phyloP scores from a whole-genome alignment of 192 early-diverging fungal species.

The Backusella westeae region DNA sequence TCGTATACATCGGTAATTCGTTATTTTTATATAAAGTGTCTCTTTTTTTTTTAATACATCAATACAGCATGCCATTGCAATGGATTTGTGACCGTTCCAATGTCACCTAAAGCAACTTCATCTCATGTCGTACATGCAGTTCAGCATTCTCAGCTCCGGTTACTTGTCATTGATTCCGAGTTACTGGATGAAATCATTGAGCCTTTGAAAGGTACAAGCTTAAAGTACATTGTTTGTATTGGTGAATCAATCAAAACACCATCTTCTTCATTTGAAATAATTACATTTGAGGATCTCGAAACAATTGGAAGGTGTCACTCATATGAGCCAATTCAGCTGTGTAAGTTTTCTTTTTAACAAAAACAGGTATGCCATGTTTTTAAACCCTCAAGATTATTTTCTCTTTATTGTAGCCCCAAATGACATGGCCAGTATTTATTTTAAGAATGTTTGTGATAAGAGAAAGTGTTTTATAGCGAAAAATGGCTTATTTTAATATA shows the following conservation, averaged over 20 bases:
- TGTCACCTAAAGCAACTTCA: constrained; percentile 12
- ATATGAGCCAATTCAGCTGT: constrained; percentile 15
- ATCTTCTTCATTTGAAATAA: constrained; percentile 13
- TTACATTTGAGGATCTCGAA: constrained; percentile 21
- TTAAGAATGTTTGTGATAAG: constrained; percentile 3
- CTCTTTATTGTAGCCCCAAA: constrained; percentile 13
- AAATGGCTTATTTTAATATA: neutral
- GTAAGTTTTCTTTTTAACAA: neutral
- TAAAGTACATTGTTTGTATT: constrained; percentile 25
- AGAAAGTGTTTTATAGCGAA: neutral
- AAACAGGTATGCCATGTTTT: neutral
- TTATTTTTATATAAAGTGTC: neutral
- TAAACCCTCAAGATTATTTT: neutral
- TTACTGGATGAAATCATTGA: neutral
- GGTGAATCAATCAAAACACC: constrained; percentile 1
- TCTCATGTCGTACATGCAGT: constrained; percentile 19
- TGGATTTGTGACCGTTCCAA: constrained; percentile 26
- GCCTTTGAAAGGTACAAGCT: constrained; percentile 9
- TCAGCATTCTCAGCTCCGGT: neutral
- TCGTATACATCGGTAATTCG: constrained; percentile 4
- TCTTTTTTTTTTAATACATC: neutral
- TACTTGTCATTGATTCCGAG: constrained; percentile 2
- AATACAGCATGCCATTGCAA: constrained; percentile 12
- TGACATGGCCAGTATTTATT: constrained; percentile 30
- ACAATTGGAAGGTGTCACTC: neutral